Conservation (phyloP, 768 basidiomycete genomes). For the Leucocoprinus leucothites region DNA sequence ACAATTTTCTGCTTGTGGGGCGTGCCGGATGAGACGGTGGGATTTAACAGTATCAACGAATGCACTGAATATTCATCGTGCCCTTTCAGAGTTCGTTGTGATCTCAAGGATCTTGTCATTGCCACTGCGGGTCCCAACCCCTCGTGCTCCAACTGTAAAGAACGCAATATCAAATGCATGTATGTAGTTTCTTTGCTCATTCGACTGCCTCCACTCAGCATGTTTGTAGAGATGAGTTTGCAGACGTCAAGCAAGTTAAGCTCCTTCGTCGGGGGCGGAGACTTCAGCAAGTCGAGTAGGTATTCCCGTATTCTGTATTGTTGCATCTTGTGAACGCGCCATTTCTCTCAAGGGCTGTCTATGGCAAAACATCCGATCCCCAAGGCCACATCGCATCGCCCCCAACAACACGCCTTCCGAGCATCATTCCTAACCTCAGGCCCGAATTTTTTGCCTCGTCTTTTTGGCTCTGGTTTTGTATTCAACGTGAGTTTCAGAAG, state of each 20-base stretch:
- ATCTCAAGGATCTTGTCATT: conserved; percentile 79
- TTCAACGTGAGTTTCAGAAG: conserved; percentile 53
- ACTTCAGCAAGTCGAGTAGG: conserved; percentile 82
- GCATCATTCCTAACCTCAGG: conserved; percentile 67
- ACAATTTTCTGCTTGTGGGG: conserved; percentile 92
- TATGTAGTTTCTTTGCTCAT: conserved; percentile 39
- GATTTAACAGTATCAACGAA: conserved; percentile 16
- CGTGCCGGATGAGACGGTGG: conserved; percentile 85
- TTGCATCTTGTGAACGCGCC: conserved; percentile 1
- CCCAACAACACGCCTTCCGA: conserved; percentile 39
- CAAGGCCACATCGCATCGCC: conserved; percentile 33
- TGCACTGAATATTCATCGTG: conserved; percentile 3
- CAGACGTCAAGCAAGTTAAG: conserved; percentile 88
- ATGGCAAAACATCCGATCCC: conserved; percentile 61
- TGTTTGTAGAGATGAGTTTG: conserved; percentile 77
- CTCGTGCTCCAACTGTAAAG: conserved; percentile 85
- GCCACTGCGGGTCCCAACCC: conserved; percentile 42
- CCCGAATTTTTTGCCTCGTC: conserved; percentile 79
- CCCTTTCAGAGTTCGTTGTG: conserved; percentile 78
- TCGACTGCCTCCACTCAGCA: conserved; percentile 9
- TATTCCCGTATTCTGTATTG: conserved; percentile 14
- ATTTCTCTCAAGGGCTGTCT: conserved; percentile 56
- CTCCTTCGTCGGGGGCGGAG: conserved; percentile 74
- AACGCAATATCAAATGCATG: conserved; percentile 92
- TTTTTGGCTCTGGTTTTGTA: conserved; percentile 81